These are phyloP conservation scores for Excoecaria agallocha DNA, from an alignment of 345 rosid species.

Conservation along the genomic window DNA sequence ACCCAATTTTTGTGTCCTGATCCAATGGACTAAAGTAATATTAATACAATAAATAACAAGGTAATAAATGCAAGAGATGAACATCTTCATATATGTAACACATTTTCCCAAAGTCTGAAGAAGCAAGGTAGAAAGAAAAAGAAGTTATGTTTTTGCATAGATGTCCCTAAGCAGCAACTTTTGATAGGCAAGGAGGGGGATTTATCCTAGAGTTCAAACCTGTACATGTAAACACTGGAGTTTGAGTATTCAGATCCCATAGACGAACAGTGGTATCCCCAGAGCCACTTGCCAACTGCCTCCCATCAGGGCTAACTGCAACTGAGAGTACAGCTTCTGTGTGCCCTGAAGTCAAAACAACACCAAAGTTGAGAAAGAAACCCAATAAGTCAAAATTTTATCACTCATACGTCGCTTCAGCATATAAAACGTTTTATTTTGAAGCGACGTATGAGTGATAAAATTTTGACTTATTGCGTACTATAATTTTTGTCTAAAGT, in stretches of 20 bases:
- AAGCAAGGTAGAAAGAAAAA: neutral
- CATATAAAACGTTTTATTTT: too few species aligned
- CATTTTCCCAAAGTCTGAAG: neutral
- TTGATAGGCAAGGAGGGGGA: neutral
- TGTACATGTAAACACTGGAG: conserved; percentile 87
- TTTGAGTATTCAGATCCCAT: conserved; percentile 93
- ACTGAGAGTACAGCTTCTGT: conserved; percentile 89
- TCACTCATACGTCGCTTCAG: too few species aligned
- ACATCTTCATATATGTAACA: too few species aligned
- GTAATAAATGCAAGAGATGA: neutral
- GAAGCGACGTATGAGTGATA: too few species aligned
- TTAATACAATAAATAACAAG: conserved; percentile 3
- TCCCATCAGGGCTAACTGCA: conserved; percentile 91
- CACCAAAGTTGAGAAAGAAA: conserved; percentile 9
- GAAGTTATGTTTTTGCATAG: neutral
- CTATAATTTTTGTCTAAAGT: too few species aligned
- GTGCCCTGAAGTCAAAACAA: conserved; percentile 50
- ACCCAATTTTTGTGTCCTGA: conserved; percentile 98
- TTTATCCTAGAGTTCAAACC: conserved; percentile 38
- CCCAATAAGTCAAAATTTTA: too few species aligned
- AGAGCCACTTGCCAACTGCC: conserved; percentile 91
- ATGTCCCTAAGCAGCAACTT: neutral
- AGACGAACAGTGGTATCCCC: conserved; percentile 94
- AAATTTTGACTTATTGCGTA: too few species aligned
- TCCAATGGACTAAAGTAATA: neutral